Evolutionary conservation across 768 basidiomycete genomes (phyloP), one percentile per base, ranked within the genome.

Genomic region (Paxillus ammoniavirescens): DNA sequence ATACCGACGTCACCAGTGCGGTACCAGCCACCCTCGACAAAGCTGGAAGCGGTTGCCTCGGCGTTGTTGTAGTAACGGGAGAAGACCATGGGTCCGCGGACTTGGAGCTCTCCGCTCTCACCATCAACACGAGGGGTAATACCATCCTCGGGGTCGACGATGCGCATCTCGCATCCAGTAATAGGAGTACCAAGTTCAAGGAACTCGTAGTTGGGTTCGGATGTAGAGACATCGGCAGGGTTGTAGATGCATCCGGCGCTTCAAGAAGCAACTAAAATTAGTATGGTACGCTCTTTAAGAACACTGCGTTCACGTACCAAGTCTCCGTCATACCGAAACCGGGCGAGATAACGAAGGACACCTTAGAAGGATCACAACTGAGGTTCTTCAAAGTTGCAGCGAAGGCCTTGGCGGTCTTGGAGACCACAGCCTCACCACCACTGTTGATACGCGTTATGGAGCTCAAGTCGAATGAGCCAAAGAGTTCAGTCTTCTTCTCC

Each of bases 1-100:
- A 68, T 61, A 18, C 75, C 80, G 13, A 78, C 62, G 57, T 85
- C 83, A 13, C 83, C 82, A 12, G 82, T 82, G 64, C 75, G 77
- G 64, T 78, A 78, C 82, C 83, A 84, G 2, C 76, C 73, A 17
- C 75, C 78, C 7, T 61, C 54, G 1, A 72, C 74, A 57, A 84
- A 77, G 8, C 77, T 73, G 35, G 74, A 72, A 15, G 56, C 54
- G 12, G 81, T 83, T 0, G 81, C 79, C 53, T 73, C 60, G 8
- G 59, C 49, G 59, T 83, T 79, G 60, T 70, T 72, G 63, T 70
- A 74, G 60, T 83, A 83, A 18, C 77, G 74, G 23, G 56, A 52
- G 59, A 73, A 72, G 3, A 78, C 55, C 52, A 69, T 71, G 1
- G 73, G 67, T 5, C 75, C 75, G 15, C 68, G 63, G 23, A 82